Evolutionary conservation across 2,329 filamentous ascomycete genomes (phyloP).

Genomic region (Neospermospora avenae): DNA sequence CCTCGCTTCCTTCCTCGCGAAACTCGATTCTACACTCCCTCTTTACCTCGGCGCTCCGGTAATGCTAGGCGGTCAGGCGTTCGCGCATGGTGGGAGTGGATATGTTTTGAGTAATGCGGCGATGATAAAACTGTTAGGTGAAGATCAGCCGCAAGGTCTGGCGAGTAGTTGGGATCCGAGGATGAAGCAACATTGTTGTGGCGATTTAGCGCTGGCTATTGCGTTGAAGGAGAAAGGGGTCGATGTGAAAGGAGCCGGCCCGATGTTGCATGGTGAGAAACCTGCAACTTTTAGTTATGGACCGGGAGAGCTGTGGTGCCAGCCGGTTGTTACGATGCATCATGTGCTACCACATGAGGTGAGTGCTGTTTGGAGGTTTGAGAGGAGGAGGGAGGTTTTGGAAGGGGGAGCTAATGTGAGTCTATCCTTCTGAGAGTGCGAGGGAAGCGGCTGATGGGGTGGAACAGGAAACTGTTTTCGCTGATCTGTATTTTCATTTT

Average conservation of each 20-base stretch:
- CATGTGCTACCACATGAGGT: conserved; percentile 52
- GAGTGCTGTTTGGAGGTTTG: conserved; percentile 50
- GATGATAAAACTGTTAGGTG: conserved; percentile 45
- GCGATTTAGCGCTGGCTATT: conserved; percentile 48
- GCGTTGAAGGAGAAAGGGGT: conserved; percentile 47
- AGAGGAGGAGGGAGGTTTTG: conserved; percentile 37
- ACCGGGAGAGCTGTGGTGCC: conserved; percentile 47
- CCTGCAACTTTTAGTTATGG: conserved; percentile 43
- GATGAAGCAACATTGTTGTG: conserved; percentile 45
- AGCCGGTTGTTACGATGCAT: conserved; percentile 56
- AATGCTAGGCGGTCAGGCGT: conserved; percentile 41
- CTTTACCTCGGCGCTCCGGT: conserved; percentile 47
- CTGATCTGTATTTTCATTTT: conserved; percentile 48
- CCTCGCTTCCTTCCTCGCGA: conserved; percentile 46
- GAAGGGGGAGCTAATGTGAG: conserved; percentile 15
- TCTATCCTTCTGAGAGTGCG: background rate
- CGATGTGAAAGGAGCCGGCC: conserved; percentile 44
- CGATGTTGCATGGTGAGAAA: conserved; percentile 54
- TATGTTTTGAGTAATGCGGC: conserved; percentile 51
- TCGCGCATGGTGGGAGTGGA: conserved; percentile 56
- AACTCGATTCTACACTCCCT: conserved; percentile 42
- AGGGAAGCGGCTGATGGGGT: background rate
- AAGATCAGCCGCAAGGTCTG: conserved; percentile 40
- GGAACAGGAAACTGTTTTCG: conserved; percentile 9
- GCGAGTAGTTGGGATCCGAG: conserved; percentile 46